Evolutionary conservation across 352 stramenopile genomes (phyloP).

Genomic region (Globisporangium mamillatum): DNA sequence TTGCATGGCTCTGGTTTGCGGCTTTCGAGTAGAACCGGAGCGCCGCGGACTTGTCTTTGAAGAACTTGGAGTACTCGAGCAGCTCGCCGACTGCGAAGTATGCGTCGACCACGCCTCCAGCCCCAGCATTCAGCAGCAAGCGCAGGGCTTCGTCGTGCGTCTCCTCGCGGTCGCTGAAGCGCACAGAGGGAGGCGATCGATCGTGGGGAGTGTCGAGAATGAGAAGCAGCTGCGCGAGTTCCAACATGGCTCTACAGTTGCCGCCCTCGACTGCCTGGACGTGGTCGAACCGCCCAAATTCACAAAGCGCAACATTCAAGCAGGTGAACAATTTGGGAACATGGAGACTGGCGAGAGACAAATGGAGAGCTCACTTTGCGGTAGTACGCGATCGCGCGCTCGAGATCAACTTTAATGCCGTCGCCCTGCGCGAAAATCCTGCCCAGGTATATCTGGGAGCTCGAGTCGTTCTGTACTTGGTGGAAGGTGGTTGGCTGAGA

Average conservation of each 20-base stretch:
- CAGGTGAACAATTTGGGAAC: not conserved
- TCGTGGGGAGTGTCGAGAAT: not conserved
- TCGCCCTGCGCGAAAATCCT: constrained; percentile 43
- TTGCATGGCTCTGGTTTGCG: constrained; percentile 35
- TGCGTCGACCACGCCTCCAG: constrained; percentile 35
- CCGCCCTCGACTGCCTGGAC: constrained; percentile 35
- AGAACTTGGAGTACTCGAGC: constrained; percentile 48
- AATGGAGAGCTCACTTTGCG: constrained; percentile 26
- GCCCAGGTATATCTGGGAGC: constrained; percentile 46
- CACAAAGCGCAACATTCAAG: too few species aligned
- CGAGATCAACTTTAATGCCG: constrained; percentile 49
- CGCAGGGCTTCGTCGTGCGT: constrained; percentile 59
- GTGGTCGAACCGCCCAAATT: not conserved
- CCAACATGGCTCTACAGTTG: constrained; percentile 49
- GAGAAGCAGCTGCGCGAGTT: constrained; percentile 49
- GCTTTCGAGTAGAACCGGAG: constrained; percentile 65
- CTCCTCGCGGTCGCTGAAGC: constrained; percentile 51
- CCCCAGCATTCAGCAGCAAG: constrained; percentile 50
- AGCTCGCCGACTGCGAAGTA: constrained; percentile 46
- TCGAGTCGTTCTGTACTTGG: constrained; percentile 31
- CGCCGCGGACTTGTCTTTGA: constrained; percentile 45
- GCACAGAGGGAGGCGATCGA: constrained; percentile 18
- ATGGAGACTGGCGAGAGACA: not conserved
- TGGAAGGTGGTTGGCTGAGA: not conserved
- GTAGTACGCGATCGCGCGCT: constrained; percentile 53